Base-by-base conservation (phyloP, 2,329 filamentous ascomycete species). In the Epichloe sibirici region DNA sequence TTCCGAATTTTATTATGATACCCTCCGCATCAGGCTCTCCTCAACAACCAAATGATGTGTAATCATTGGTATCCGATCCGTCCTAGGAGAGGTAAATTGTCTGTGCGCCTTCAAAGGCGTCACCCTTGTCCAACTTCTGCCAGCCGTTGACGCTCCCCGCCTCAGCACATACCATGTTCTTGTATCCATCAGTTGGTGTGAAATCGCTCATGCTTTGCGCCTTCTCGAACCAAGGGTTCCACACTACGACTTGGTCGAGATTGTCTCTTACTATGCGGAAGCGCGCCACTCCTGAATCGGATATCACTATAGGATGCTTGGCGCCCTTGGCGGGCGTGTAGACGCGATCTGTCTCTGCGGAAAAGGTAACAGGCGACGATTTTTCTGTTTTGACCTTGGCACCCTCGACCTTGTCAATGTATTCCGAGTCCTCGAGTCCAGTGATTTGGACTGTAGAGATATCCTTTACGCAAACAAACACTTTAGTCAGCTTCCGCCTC, bases 191-290 rank as follows among this genome's bases (percentile, higher is more conserved):
- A 64, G 94, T 86, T 48, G 93, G 93, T 54, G 78, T 79, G 66
- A 97, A 96, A 69, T 98, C 93, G 50, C 74, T 82, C 72, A 95
- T 95, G 5, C 77, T 77, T 61, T 82, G 80, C 1, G 88, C 82
- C 74, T 94, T 95, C 57, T 90, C 88, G 42, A 78, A 76, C 90
- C 91, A 96, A 2, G 93, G 93, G 70, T 98, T 98, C 93, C 93
- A 98, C 34, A 97, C 86, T 1, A 96, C 91, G 15, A 93, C 83
- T 59, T 97, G 88, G 56, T 80, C 79, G 59, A 98, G 77, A 59
- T 89, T 90, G 69, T 96, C 89, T 56, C 93, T 82, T 42, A 85
- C 80, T 52, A 97, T 76, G 55, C 83, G 82, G 72, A 86, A 90
- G 49, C 78, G 72, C 13, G 82, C 74, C 62, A 78, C 77, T 55